Evolutionary conservation across 495 filamentous ascomycete species (phyloP), one percentile per base, ranked within the genome.

Genomic region (Xylaria flabelliformis): DNA sequence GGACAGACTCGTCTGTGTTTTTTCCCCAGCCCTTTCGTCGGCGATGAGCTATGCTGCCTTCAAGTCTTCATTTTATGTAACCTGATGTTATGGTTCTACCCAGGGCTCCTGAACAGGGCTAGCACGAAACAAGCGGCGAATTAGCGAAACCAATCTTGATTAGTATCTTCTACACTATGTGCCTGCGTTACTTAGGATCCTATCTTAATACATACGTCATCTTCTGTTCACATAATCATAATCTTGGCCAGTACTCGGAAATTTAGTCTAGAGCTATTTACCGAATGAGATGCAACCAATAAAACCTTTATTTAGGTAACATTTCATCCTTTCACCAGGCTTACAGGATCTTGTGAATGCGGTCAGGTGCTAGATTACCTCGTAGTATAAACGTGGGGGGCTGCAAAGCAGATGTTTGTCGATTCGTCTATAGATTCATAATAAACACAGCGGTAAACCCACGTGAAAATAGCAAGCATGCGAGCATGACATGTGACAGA

Each of bases 231-330:
- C 26, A 26, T 51, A 32, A 55, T 51, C 5, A 53, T 21, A 44
- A 42, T 50, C 63, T 15, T 26, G 26, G 24, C 26, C 42, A 32
- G 65, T 70, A 76, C 55, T 69, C 71, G 62, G 24, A 34, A 65
- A 58, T 26, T 36, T 41, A 64, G 48, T 21, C 17, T 50, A 71
- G 66, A 55, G 63, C 50, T 68, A 69, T 24, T 46, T 66, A 41
- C 21, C 50, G 69, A 74, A 72, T 72, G 61, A 67, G 70, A 73
- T 67, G 69, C 15, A 42, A 72, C 50, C 46, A 61, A 41, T 32
- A 66, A 64, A 76, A 34, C 55, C 10, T 36, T 61, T 21, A 34
- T 32, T 36, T n/a, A n/a, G 17, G 34, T 36, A n/a, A 36, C 32
- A 19, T 21, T 17, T 39, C 58, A 32, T 41, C 58, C 34, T 41